phyloP scores from a whole-genome alignment of 2,329 filamentous ascomycete genomes.

The Pseudocercospora crystallina region DNA sequence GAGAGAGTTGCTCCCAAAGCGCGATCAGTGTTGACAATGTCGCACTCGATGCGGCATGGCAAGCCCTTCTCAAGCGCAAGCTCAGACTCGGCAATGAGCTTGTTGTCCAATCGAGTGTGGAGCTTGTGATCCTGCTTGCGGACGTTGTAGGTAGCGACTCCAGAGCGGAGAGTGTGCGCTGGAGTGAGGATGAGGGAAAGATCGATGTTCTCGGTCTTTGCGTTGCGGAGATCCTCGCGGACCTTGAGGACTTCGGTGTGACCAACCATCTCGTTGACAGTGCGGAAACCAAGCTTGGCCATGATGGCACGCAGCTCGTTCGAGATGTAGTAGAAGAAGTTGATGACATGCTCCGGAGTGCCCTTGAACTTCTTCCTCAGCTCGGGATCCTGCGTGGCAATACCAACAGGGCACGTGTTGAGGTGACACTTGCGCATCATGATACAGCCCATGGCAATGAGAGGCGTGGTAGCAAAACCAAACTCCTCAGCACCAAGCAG shows the following conservation, averaged over 20 bases:
- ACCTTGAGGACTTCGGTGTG: constrained; percentile 83
- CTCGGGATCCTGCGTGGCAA: constrained; percentile 93
- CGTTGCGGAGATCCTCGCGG: constrained; percentile 80
- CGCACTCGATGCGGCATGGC: constrained; percentile 89
- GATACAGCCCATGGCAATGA: constrained; percentile 96
- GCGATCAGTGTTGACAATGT: constrained; percentile 95
- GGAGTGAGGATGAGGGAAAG: constrained; percentile 89
- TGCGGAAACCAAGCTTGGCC: constrained; percentile 91
- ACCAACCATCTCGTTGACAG: constrained; percentile 96
- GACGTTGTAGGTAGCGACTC: constrained; percentile 95
- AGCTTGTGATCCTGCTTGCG: constrained; percentile 96
- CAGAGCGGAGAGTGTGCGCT: constrained; percentile 90
- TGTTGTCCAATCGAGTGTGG: constrained; percentile 91
- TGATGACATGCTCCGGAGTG: constrained; percentile 93
- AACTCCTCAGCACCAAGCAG: constrained; percentile 96
- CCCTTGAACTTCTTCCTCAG: constrained; percentile 91
- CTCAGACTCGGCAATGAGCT: constrained; percentile 93
- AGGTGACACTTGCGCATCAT: constrained; percentile 79
- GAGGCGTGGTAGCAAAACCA: constrained; percentile 90
- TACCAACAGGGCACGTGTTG: constrained; percentile 88
- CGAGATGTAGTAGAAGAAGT: constrained; percentile 97
- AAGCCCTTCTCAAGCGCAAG: constrained; percentile 91
- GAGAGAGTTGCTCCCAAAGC: constrained; percentile 90
- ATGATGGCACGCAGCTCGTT: constrained; percentile 97
- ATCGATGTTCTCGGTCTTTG: constrained; percentile 91